A percentile compares a stretch with the other conserved stretches of the same genome.
These are phyloP conservation scores for Yueomyces sinensis DNA, from an alignment of 805 yeast genomes.

Conservation along the genomic window DNA sequence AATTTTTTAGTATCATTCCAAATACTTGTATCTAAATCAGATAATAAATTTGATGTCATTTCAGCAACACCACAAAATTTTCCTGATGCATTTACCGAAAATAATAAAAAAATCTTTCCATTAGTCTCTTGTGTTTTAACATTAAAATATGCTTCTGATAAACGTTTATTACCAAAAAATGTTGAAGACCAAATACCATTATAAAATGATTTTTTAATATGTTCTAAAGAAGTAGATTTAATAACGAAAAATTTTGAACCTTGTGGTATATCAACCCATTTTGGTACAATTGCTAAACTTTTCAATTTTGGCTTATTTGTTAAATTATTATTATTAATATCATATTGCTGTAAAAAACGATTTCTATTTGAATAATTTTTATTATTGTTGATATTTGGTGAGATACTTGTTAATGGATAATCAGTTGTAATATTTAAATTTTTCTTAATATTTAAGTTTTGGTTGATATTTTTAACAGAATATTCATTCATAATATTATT, in stretches of 20 bases:
- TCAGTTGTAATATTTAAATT: not conserved
- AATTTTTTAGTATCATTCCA: conserved; percentile 35
- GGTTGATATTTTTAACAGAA: too few species aligned
- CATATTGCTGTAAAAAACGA: too few species aligned
- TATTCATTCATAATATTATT: too few species aligned
- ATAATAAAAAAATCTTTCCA: conserved; percentile 34
- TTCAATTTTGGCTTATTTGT: not conserved
- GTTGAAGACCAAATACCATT: conserved; percentile 50
- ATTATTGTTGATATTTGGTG: not conserved
- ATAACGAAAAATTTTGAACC: conserved; percentile 35
- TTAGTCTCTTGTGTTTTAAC: conserved; percentile 2
- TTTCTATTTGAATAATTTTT: not conserved
- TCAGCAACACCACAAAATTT: conserved; percentile 47
- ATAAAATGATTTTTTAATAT: conserved; percentile 35
- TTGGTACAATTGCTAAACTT: conserved; percentile 12
- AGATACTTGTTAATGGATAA: not conserved
- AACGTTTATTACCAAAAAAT: conserved; percentile 38
- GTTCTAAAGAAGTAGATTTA: conserved; percentile 37
- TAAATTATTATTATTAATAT: not conserved
- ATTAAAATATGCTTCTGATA: conserved; percentile 29
- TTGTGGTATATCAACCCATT: conserved; percentile 19
- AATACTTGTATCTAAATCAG: conserved; percentile 25
- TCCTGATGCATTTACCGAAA: conserved; percentile 46
- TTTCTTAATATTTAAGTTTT: not conserved
- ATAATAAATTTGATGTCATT: conserved; percentile 28